Evolutionary conservation across 2,329 filamentous ascomycete genomes (phyloP).

Genomic region (Cryphonectria radicalis): DNA sequence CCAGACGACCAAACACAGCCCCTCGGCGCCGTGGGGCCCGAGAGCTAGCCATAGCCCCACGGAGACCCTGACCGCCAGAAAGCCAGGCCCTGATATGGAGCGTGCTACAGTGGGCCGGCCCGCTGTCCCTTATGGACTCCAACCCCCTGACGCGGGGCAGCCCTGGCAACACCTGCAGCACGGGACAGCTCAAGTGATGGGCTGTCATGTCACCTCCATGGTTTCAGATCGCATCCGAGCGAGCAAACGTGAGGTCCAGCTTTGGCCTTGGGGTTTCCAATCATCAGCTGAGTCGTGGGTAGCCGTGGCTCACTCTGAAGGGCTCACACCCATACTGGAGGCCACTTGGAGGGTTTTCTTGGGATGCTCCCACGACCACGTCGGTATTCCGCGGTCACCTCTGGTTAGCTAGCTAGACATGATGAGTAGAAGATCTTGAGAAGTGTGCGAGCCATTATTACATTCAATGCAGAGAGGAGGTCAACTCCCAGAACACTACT

Average conservation of each 20-base stretch:
- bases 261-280: not conserved
- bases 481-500: not conserved
- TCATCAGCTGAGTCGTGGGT: not conserved
- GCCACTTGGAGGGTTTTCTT: not conserved
- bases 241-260: not conserved
- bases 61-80: conserved; percentile 15
- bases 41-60: not conserved
- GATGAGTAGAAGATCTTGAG: not conserved
- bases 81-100: not conserved
- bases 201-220: not conserved
- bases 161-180: conserved; percentile 5
- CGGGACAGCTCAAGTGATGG: not conserved
- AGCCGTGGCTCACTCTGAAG: not conserved
- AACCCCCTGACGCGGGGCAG: not conserved
- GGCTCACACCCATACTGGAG: not conserved
- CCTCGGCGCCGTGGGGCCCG: conserved; percentile 14
- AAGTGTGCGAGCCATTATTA: not conserved
- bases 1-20: not conserved
- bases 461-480: not conserved
- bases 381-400: not conserved
- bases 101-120: conserved; percentile 11
- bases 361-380: not conserved
- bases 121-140: not conserved
- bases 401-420: not conserved
- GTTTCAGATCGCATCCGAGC: conserved; percentile 1